A percentile compares a stretch with the other conserved stretches of the same genome.
phyloP scores from a whole-genome alignment of 2,329 filamentous ascomycete genomes.

The Nemania sp. region DNA sequence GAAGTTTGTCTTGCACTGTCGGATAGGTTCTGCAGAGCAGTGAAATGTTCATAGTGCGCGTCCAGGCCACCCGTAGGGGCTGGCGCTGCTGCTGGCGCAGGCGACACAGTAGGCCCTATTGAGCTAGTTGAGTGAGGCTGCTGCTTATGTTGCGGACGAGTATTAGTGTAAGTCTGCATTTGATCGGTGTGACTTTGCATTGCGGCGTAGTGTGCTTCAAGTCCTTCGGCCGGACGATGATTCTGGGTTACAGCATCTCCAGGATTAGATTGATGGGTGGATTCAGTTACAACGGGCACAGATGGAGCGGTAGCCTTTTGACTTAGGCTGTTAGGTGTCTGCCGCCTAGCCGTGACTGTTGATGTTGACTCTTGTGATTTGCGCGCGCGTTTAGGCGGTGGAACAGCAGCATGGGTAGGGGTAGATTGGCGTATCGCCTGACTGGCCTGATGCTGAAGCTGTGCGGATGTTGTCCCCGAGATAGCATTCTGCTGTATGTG shows the following conservation, averaged over 20 bases:
- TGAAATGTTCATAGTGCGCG: constrained; percentile 38
- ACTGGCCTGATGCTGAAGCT: constrained; percentile 23
- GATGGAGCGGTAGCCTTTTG: constrained; percentile 29
- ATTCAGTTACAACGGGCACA: constrained; percentile 25
- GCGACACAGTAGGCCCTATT: constrained; percentile 30
- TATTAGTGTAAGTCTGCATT: constrained; percentile 30
- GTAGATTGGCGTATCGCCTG: constrained; percentile 31
- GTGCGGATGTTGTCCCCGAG: constrained; percentile 26
- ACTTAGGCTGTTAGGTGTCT: constrained; percentile 30
- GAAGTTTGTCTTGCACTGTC: constrained; percentile 31
- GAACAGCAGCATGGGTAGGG: constrained; percentile 20
- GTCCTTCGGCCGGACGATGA: constrained; percentile 33
- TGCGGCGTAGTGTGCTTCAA: constrained; percentile 37
- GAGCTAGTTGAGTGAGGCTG: constrained; percentile 30
- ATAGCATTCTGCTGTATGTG: constrained; percentile 24
- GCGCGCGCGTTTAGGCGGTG: constrained; percentile 36
- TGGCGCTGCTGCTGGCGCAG: constrained; percentile 24
- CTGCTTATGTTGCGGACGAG: constrained; percentile 34
- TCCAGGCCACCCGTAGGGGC: constrained; percentile 35
- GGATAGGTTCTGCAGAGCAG: constrained; percentile 33
- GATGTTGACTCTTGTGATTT: constrained; percentile 37
- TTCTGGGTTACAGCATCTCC: constrained; percentile 25
- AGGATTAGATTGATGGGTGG: constrained; percentile 28
- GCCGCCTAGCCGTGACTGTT: constrained; percentile 29
- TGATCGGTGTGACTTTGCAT: constrained; percentile 35